These are phyloP conservation scores for Auricularia heimuer DNA, from an alignment of 768 basidiomycete genomes.

Conservation along the genomic window DNA sequence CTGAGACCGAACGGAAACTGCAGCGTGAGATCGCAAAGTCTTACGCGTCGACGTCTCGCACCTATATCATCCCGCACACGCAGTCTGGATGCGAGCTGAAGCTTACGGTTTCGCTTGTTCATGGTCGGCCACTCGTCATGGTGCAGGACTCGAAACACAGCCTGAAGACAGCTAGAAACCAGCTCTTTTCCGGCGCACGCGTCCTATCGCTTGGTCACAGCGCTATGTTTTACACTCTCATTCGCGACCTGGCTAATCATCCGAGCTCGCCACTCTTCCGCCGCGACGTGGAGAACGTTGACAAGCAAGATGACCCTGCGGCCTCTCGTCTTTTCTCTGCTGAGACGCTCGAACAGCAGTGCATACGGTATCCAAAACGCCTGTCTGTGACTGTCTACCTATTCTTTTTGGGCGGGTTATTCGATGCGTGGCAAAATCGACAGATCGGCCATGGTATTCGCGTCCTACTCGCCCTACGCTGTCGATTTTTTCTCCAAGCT, in stretches of 20 bases:
- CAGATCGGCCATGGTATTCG: conserved; percentile 15
- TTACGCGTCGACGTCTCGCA: neutral
- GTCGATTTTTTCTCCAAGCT: conserved; percentile 15
- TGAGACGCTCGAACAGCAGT: conserved; percentile 17
- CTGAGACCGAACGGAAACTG: conserved; percentile 21
- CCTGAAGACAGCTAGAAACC: conserved; percentile 27
- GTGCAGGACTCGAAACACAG: conserved; percentile 30
- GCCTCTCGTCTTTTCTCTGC: conserved; percentile 32
- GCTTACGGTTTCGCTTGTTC: conserved; percentile 9
- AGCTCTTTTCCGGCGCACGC: conserved; percentile 25
- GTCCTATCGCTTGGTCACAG: conserved; percentile 17
- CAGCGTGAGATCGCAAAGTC: conserved; percentile 13
- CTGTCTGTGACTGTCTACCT: conserved; percentile 25
- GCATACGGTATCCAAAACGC: conserved; percentile 17
- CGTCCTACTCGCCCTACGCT: conserved; percentile 15
- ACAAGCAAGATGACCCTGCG: conserved; percentile 37
- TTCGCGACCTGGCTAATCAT: conserved; percentile 9
- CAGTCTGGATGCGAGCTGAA: conserved; percentile 4
- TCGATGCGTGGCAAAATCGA: conserved; percentile 22
- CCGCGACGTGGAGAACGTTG: conserved; percentile 29
- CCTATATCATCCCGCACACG: neutral
- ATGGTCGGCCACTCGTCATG: conserved; percentile 17
- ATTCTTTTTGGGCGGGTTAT: conserved; percentile 24
- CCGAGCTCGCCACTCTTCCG: conserved; percentile 16
- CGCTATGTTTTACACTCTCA: conserved; percentile 12